Evolutionary conservation across 148 eudicot species (phyloP).

Genomic region (Nepenthes mirabilis): DNA sequence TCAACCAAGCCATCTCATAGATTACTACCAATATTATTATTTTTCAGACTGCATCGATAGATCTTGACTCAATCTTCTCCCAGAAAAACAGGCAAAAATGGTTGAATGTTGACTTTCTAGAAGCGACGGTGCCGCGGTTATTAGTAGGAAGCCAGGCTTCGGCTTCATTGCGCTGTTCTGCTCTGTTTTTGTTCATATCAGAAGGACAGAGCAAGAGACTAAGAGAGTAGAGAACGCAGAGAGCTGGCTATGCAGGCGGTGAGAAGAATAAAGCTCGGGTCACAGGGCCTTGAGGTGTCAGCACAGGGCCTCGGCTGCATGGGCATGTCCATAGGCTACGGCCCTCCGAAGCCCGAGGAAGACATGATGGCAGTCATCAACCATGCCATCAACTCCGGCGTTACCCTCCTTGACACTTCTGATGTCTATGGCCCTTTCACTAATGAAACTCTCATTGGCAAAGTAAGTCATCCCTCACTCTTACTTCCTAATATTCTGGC

Average conservation of each 20-base stretch:
- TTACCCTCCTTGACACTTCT: slow-evolving; percentile 7
- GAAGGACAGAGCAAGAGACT: no score
- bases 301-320: slow-evolving; percentile 6
- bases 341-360: slow-evolving; percentile 4
- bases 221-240: no score
- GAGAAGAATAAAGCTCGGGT: slow-evolving; percentile 4
- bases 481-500: neutral
- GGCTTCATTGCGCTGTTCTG: no score
- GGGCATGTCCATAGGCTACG: slow-evolving; percentile 2
- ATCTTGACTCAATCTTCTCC: no score
- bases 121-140: no score
- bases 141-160: no score
- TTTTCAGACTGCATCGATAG: no score
- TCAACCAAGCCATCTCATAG: no score
- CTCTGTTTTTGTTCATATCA: no score
- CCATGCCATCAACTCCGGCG: slow-evolving; percentile 6
- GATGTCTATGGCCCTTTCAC: slow-evolving; percentile 5
- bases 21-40: no score
- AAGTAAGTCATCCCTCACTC: neutral
- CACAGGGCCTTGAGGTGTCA: slow-evolving; percentile 4
- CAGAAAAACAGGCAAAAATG: no score
- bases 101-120: no score
- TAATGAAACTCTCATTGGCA: slow-evolving; percentile 4
- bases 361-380: slow-evolving; percentile 7
- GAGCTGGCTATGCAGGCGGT: neutral